Evolutionary conservation across 768 basidiomycete genomes (phyloP), one percentile per base, ranked within the genome.

Genomic region (Ramaria rubella): DNA sequence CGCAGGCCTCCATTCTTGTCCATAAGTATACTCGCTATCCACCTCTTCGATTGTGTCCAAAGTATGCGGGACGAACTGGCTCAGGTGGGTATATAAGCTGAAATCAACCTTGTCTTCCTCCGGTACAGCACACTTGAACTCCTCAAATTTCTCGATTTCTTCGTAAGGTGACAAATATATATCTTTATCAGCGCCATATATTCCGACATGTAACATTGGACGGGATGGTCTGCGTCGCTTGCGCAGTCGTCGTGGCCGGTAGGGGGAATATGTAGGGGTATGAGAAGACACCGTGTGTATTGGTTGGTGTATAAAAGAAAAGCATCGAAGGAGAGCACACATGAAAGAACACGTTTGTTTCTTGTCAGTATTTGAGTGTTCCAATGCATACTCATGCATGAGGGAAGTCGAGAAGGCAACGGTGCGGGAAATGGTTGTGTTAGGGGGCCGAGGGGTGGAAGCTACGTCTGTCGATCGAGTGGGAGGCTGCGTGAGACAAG

Each of bases 41-140:
- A 40, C 38, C 24, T 54, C 52, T 40, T 42, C 27, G 27, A 54
- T 54, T 11, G 52, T 54, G 14, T 54, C 52, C 14, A 54, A 24
- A 43, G 30, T 43, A 26, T 54, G 52, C 29, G 52, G 52, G 34
- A 54, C 38, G 23, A 43, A 54, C 33, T 24, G 40, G 23, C 40
- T 42, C 12, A 52, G 33, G 23, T 24, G 50, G 26, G 30, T 12
- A 15, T 23, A 26, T 15, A 52, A 11, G 36, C 31, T 29, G 15
- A 3, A 33, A 34, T 52, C 50, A 12, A 17, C 15, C 11, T 3
- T 17, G n/a, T 3, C 19, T 23, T 52, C 50, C n/a, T 12, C 24
- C 14, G 40, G 17, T 26, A 42, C 38, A 23, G 26, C 19, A 51
- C 14, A 33, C 36, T 11, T 38, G 27, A 4, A 14, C 49, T 8